Evolutionary conservation across 768 basidiomycete species (phyloP).

Genomic region (Boletus barrowsii): DNA sequence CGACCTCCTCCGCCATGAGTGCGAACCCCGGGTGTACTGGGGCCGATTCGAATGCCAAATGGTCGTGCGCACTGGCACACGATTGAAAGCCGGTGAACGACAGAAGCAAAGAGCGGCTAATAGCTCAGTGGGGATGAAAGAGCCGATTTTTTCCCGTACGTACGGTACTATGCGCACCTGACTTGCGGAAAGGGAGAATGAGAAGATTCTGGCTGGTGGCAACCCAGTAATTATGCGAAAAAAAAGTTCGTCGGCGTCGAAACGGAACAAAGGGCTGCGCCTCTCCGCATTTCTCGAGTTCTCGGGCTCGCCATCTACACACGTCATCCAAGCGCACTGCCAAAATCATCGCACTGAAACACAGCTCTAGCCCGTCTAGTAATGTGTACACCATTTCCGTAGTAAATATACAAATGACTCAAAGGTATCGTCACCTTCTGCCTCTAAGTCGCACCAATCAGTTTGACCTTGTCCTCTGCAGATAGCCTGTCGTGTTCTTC

Average conservation of each 20-base stretch:
- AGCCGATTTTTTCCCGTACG: conserved; percentile 2
- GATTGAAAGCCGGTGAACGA: not conserved
- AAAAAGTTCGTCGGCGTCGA: conserved; percentile 1
- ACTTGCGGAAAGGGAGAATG: not conserved
- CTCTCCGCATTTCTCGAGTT: not conserved
- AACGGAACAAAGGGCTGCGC: conserved; percentile 1
- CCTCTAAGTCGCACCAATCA: conserved; percentile 1
- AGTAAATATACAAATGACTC: not conserved
- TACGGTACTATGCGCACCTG: conserved; percentile 2
- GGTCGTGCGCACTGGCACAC: conserved; percentile 6
- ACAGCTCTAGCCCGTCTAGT: not conserved
- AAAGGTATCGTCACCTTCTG: not conserved
- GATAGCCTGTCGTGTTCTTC: conserved; percentile 72
- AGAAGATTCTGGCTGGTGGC: not conserved
- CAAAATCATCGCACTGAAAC: not conserved
- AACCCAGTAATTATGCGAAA: conserved; percentile 4
- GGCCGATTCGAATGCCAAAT: conserved; percentile 4
- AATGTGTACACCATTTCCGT: not conserved
- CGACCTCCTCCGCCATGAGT: conserved; percentile 45
- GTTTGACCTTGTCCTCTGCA: conserved; percentile 35
- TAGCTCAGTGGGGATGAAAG: conserved; percentile 3
- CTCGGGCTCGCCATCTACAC: not conserved
- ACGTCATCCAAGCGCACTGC: not conserved
- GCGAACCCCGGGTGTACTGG: conserved; percentile 5
- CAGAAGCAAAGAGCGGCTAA: not conserved